phyloP scores from a whole-genome alignment of 192 early-diverging fungal genomes.

The Gigaspora rosea region DNA sequence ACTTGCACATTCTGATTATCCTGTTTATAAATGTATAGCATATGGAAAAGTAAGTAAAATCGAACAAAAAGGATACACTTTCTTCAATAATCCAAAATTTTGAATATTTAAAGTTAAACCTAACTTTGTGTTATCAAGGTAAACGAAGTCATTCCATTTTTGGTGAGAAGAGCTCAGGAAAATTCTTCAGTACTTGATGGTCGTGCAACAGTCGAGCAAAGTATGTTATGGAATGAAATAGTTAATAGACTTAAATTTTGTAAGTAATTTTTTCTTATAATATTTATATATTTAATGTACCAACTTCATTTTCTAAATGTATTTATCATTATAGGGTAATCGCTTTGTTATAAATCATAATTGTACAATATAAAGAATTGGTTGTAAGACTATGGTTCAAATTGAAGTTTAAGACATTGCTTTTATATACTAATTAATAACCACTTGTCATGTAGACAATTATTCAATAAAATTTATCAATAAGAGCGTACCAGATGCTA shows the following conservation, averaged over 20 bases:
- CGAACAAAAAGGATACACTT: too few relatives aligned
- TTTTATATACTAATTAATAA: too few relatives aligned
- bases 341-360: too few relatives aligned
- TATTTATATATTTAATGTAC: too few relatives aligned
- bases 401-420: too few relatives aligned
- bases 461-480: too few relatives aligned
- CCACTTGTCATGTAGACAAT: too few relatives aligned
- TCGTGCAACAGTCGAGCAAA: conserved; percentile 55
- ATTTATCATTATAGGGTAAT: too few relatives aligned
- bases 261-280: neutral
- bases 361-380: too few relatives aligned
- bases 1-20: conserved; percentile 73
- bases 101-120: neutral
- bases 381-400: too few relatives aligned
- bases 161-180: conserved; percentile 92
- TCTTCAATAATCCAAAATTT: neutral
- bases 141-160: conserved; percentile 88
- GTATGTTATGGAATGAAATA: conserved; percentile 62
- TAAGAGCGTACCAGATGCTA: too few relatives aligned
- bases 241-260: conserved; percentile 37
- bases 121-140: conserved; percentile 44
- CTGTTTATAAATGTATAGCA: conserved; percentile 90
- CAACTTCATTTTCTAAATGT: too few relatives aligned
- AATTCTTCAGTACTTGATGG: conserved; percentile 81
- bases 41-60: conserved; percentile 63